These are phyloP conservation scores for Pecoramyces ruminantium DNA, from an alignment of 192 early-diverging fungal genomes.

Conservation along the genomic window DNA sequence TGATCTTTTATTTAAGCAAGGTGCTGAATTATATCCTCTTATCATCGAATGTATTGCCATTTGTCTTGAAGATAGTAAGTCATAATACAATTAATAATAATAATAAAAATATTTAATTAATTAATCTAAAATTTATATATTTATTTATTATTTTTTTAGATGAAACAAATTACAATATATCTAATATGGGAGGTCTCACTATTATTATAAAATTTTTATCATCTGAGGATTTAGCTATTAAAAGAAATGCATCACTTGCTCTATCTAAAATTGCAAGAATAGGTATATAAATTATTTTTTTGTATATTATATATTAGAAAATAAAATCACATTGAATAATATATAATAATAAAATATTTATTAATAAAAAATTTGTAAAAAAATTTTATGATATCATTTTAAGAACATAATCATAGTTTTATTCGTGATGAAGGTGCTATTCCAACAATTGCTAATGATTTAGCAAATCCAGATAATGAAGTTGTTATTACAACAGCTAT, in stretches of 20 bases:
- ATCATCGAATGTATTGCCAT: neutral
- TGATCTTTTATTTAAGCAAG: neutral
- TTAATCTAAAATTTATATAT: no score
- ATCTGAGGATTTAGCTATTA: neutral
- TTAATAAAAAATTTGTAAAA: no score
- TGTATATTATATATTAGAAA: no score
- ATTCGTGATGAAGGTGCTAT: neutral
- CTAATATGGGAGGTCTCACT: neutral
- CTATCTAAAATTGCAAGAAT: neutral
- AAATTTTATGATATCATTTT: no score
- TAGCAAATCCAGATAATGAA: constrained; percentile 7
- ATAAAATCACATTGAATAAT: no score
- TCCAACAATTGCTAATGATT: neutral
- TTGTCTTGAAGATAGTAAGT: neutral
- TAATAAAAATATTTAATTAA: no score
- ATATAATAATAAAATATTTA: no score
- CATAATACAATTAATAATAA: no score
- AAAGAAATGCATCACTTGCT: neutral
- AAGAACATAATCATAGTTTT: neutral
- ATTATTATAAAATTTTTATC: neutral
- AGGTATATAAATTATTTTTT: no score
- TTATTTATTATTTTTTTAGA: neutral
- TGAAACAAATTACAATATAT: neutral
- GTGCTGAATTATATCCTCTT: neutral
- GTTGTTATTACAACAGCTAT: constrained; percentile 18